phyloP scores from a whole-genome alignment of 257 asterid species.

The Paraleonurus japonicus region DNA sequence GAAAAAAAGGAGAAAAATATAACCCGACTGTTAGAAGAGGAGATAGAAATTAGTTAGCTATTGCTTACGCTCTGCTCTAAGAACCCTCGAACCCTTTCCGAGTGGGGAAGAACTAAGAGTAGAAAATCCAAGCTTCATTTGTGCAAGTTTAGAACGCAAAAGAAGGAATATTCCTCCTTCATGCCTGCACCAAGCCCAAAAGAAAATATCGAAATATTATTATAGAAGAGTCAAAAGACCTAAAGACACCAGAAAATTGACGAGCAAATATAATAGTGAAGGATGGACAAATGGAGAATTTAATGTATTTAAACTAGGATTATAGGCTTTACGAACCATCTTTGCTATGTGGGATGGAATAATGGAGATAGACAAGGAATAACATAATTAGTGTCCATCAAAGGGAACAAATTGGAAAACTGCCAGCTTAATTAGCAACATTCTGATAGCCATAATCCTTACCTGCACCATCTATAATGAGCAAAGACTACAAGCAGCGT shows the following conservation, averaged over 20 bases:
- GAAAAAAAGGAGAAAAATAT: background rate
- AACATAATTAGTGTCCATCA: background rate
- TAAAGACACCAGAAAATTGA: background rate
- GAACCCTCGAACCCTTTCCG: constrained; percentile 33
- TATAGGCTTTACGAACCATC: background rate
- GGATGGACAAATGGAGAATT: background rate
- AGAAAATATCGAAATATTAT: background rate
- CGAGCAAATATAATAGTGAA: background rate
- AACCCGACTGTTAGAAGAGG: background rate
- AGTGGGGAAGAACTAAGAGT: constrained; percentile 35
- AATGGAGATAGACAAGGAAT: constrained; percentile 10
- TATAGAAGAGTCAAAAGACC: background rate
- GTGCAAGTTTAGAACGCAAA: constrained; percentile 43
- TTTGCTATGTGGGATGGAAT: background rate
- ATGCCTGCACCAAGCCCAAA: constrained; percentile 50
- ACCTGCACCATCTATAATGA: constrained; percentile 56
- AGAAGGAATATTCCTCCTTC: constrained; percentile 73
- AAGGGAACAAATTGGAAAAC: background rate
- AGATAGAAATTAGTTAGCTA: background rate
- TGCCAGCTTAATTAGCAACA: background rate
- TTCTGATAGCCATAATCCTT: background rate
- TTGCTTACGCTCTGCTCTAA: constrained; percentile 71
- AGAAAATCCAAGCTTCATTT: constrained; percentile 38
- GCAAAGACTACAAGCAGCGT: constrained; percentile 39
- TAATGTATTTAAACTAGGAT: background rate